Base-by-base conservation (phyloP, 805 yeast genomes). In the Yarrowia sp. region DNA sequence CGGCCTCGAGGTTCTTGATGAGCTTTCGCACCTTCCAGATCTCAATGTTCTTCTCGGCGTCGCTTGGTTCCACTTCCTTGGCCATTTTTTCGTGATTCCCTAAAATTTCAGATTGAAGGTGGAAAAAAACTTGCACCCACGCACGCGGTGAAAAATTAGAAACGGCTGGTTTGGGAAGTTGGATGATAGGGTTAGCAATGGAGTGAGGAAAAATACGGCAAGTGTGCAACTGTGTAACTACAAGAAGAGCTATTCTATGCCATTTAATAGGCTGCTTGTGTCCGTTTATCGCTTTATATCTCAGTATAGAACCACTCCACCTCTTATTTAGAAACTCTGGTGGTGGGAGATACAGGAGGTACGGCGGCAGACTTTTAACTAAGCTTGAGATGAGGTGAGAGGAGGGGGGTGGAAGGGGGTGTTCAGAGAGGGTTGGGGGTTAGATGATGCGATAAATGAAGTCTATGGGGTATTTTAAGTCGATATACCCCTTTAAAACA, bases 21-120 rank as follows among this genome's bases (percentile, higher is more conserved):
- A 92, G 85, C 82, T 95, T 95, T 85, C 93, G 94, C 85, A 95
- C 88, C 87, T 95, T 95, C 99, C 99, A 95, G 84, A 95, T 93
- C 83, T 95, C 97, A 78, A 95, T 94, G 83, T 93, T 94, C 83
- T 91, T 92, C 79, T 95, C 99, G 67, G 97, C 95, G 73, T 92
- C 97, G 38, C 67, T 69, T 35, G 70, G 58, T 41, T 73, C 75
- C 15, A 40, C 64, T 40, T 66, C 64, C 50, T 66, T 63, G 56
- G 67, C 67, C 67, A 63, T 63, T 63, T 63, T 63, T 15, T n/a
- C n/a, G 40, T 41, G 32, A 11, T 38, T 38, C 46, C 26, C 38
- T 43, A 26, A 26, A 26, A 26, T 26, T 26, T 26, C 32, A 26
- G 32, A 26, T 26, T 26, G 32, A 26, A 26, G 32, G 50, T 45